These are phyloP conservation scores for Dysphania ambrosioides DNA, from an alignment of 148 eudicot species.

Conservation along the genomic window DNA sequence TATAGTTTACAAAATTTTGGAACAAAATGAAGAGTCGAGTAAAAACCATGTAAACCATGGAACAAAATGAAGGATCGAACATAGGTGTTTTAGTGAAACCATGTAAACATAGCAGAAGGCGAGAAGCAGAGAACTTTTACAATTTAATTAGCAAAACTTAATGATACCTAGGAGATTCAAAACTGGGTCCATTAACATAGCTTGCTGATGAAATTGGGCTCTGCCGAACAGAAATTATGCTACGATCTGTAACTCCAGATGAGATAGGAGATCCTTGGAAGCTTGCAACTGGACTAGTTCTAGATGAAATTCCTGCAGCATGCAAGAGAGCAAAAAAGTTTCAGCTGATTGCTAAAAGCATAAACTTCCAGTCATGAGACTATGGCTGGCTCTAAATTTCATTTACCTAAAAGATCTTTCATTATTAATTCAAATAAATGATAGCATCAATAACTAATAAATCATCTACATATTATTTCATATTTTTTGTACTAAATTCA, in stretches of 20 bases:
- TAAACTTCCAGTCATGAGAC: neutral
- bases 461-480: neutral
- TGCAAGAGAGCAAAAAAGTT: neutral
- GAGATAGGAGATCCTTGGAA: conserved; percentile 39
- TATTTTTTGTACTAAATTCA: neutral
- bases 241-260: conserved; percentile 29
- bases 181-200: conserved; percentile 20
- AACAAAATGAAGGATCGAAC: neutral
- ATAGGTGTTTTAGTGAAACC: no score
- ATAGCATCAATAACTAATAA: neutral
- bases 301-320: conserved; percentile 45
- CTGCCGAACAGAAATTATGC: conserved; percentile 32
- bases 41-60: neutral
- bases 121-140: neutral
- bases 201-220: conserved; percentile 30
- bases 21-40: neutral
- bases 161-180: conserved; percentile 36
- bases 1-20: neutral
- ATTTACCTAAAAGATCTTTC: neutral
- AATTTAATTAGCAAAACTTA: neutral
- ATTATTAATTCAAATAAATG: neutral
- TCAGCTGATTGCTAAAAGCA: neutral
- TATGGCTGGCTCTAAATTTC: neutral
- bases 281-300: conserved; percentile 31
- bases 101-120: no score